Base-by-base conservation (phyloP, 768 basidiomycete genomes). In the Amanita exitialis region DNA sequence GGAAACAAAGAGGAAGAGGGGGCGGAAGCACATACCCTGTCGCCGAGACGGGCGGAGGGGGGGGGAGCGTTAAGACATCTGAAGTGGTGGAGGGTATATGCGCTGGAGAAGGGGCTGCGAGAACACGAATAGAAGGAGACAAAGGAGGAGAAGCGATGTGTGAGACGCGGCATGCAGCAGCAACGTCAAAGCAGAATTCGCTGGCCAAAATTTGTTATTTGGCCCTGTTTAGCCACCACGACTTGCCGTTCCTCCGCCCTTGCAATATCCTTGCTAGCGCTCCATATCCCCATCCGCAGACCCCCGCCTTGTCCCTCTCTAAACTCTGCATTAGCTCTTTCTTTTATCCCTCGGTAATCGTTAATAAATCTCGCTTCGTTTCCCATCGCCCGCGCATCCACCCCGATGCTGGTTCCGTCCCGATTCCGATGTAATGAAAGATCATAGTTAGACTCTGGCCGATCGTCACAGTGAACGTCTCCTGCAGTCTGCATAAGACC, bases 331-430 rank as follows among this genome's bases (percentile, higher is more conserved):
- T 92, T 92, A 3, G 89, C 80, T 61, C 71, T 82, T 20, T 64
- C 62, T 44, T 62, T 68, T n/a, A 92, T 71, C 2, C 90, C 89
- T 50, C 93, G 77, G 66, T 85, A 97, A 69, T 95, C 93, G 58
- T 96, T 96, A 53, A 90, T 73, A 62, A 95, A 93, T 59, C 93
- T 72, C 1, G 84, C 85, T 64, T 92, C 89, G 66, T 94, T 96
- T 25, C 93, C 93, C 71, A 78, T 78, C 2, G 39, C 57, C 25
- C 71, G 70, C 16, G 91, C 90, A n/a, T n/a, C n/a, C n/a, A 62
- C 96, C 1, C 90, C 92, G 16, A 93, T 76, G 59, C 71, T 83
- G 36, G 76, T 60, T 6, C 78, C 79, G 47, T 74, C 70, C 51
- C 69, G 66, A 45, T 75, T 67, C 32, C 81, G 83, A 62, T 77